These are phyloP conservation scores for Crithidia brevicula DNA, from an alignment of 208 protist species.

Conservation along the genomic window DNA sequence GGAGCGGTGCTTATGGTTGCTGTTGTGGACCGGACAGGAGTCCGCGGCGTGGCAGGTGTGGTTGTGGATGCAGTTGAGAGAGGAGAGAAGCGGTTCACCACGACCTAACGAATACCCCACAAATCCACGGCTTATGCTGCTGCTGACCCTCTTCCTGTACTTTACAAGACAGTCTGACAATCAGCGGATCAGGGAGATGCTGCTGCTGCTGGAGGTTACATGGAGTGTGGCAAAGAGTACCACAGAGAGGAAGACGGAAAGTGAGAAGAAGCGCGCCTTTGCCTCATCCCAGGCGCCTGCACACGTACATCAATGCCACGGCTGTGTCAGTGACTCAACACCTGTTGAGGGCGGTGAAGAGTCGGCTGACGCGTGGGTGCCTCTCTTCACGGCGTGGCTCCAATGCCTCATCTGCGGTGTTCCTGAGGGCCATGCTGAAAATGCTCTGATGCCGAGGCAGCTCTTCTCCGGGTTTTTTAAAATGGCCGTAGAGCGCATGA, in stretches of 20 bases:
- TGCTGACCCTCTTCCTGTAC: slow-evolving; percentile 48
- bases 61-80: neutral
- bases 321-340: neutral
- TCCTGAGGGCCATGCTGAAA: too few relatives aligned
- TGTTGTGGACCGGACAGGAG: neutral
- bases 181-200: slow-evolving; percentile 41
- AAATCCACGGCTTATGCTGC: slow-evolving; percentile 27
- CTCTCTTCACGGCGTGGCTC: neutral
- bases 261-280: neutral
- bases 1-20: neutral
- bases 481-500: neutral
- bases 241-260: neutral
- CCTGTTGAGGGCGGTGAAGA: neutral
- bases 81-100: too few relatives aligned
- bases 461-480: neutral
- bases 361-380: neutral
- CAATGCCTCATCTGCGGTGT: neutral
- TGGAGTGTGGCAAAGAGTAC: neutral
- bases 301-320: too few relatives aligned
- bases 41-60: neutral
- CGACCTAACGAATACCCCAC: too few relatives aligned
- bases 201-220: slow-evolving; percentile 29
- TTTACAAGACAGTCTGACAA: slow-evolving; percentile 34
- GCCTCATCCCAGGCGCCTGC: too few relatives aligned
- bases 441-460: neutral